Evolutionary conservation across 352 stramenopile genomes (phyloP), one percentile per base, ranked within the genome.

Genomic region (Globisporangium cederbergense): DNA sequence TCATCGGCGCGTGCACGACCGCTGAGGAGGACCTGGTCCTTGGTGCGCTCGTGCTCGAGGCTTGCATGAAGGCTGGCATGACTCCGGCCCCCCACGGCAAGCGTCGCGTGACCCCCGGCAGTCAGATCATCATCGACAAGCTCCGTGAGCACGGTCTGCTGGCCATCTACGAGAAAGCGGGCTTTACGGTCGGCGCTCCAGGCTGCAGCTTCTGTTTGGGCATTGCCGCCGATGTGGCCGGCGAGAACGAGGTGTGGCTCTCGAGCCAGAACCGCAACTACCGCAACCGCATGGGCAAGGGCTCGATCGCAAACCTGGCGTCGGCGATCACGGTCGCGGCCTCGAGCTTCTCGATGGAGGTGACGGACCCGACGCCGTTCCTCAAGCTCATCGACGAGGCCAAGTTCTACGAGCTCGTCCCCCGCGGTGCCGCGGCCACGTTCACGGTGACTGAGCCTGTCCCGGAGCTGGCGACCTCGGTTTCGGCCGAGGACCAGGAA

Each of bases 231-330:
- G 86, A 93, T 56, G 84, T 95, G 7, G 84, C 85, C 3, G 79
- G 79, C 9, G 84, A 93, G 58, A 86, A 89, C 58, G 85, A 95
- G 49, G 86, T 95, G 56, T 93, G 86, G 85, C 83, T 95, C 58
- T 88, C 73, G 34, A 80, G 66, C 50, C 84, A 93, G 78, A 95
- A 95, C 74, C 84, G 86, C 25, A 95, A 95, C 74, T 95, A 92
- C 74, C 81, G 85, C 58, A 93, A 93, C 78, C 86, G 86, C 53
- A 95, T 95, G 86, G 86, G 86, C 57, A 82, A 80, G 59, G 85
- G 84, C 36, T 93, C 83, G 18, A 93, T 93, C 62, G 81, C 74
- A 18, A 91, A 95, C 72, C 66, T 95, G 46, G 83, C 81, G 42
- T 93, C 84, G 16, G 84, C 86, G 14, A 85, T 90, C 54, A 91